These are phyloP conservation scores for Lecanicillium sp. DNA, from an alignment of 2,329 filamentous ascomycete species.

Conservation along the genomic window DNA sequence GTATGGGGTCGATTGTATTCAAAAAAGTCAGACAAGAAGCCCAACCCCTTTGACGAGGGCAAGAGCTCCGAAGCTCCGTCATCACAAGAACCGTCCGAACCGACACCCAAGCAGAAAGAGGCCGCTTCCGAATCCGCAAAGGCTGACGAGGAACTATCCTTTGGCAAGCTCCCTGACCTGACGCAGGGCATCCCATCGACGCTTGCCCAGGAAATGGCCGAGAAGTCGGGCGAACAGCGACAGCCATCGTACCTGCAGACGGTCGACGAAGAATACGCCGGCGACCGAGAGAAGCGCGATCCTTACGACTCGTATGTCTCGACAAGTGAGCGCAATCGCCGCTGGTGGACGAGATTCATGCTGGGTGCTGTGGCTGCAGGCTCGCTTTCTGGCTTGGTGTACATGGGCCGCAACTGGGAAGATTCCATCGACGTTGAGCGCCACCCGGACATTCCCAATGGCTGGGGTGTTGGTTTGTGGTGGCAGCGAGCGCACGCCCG, in stretches of 20 bases:
- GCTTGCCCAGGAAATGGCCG: slow-evolving; percentile 64
- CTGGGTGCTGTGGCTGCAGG: slow-evolving; percentile 54
- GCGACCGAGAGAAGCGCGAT: slow-evolving; percentile 30
- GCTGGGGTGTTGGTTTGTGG: slow-evolving; percentile 68
- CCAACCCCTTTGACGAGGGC: slow-evolving; percentile 5
- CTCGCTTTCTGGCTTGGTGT: slow-evolving; percentile 53
- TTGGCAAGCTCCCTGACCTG: slow-evolving; percentile 74
- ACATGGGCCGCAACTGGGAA: slow-evolving; percentile 85
- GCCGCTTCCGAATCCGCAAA: slow-evolving; percentile 15
- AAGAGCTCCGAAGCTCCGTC: slow-evolving; percentile 8
- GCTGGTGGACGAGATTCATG: slow-evolving; percentile 66
- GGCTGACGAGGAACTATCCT: slow-evolving; percentile 38
- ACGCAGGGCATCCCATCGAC: slow-evolving; percentile 94
- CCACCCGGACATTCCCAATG: slow-evolving; percentile 67
- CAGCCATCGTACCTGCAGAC: slow-evolving; percentile 23
- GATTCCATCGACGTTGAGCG: slow-evolving; percentile 63
- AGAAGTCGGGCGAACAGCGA: slow-evolving; percentile 24
- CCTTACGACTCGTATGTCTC: slow-evolving; percentile 76
- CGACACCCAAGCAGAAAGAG: background rate
- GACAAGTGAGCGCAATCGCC: slow-evolving; percentile 76
- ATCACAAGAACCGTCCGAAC: slow-evolving; percentile 3
- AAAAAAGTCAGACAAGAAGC: slow-evolving; percentile 8
- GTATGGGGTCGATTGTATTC: slow-evolving; percentile 11
- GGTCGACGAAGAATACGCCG: slow-evolving; percentile 27
- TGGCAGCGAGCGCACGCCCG: slow-evolving; percentile 74